Evolutionary conservation across 1,139 yeast species (phyloP), one percentile per base, ranked within the genome.

Genomic region (Pichiaceae sp.): DNA sequence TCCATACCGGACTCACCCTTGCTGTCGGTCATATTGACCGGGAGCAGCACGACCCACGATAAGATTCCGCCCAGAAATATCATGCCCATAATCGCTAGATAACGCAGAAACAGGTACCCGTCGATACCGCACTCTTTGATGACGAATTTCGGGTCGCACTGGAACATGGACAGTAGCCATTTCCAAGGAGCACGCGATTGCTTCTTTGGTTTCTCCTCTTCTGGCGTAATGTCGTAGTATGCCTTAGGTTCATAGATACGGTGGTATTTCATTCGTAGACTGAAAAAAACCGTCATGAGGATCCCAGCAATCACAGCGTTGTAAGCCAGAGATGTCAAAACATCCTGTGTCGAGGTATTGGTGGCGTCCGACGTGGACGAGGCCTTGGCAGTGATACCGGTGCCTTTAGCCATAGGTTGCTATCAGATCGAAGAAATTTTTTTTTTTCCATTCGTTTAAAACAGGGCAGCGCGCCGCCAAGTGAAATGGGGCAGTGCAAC

Each of bases 21-120:
- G 17, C 94, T 91, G 45, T 84, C 79, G 7, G 95, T 78, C 12
- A 93, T 95, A 57, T 87, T 85, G 35, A 91, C 81, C 0, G 98
- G 93, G 44, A 91, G 67, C 41, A 91, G 64, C 41, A 91, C 73
- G 21, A 96, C 91, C 74, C 85, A 76, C 15, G 79, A 60, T 17
- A 81, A 48, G 24, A 82, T 45, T 38, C 84, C 74, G 2, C 94
- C 93, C 11, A 78, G 53, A 21, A 83, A 72, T 35, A 84, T 57
- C 15, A 71, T 57, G 21, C 75, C 66, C 41, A 83, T 70, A 35
- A 84, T 68, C 38, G 80, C 74, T 42, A 91, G 56, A 56, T 78
- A 91, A 46, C 98, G 69, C 38, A 85, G 59, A 54, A 84, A 89
- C 49, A 87, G 78, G 60, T 86, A 91, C 14, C 96, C 96, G 58